phyloP scores from a whole-genome alignment of 805 yeast genomes.

The Nematodospora valgi region DNA sequence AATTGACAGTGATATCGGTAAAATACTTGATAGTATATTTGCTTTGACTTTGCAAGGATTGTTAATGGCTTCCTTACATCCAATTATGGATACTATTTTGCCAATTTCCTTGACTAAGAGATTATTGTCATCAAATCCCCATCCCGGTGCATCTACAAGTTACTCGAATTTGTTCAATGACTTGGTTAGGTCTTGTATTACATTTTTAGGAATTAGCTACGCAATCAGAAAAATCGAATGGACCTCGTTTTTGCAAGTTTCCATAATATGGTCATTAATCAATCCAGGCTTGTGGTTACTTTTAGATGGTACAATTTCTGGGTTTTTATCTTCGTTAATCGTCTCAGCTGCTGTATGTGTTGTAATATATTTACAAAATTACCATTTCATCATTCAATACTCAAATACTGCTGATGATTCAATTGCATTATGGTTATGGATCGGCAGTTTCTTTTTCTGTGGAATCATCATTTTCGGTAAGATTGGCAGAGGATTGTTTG shows the following conservation, averaged over 20 bases:
- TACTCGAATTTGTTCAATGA: conserved; percentile 33
- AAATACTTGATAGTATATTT: conserved; percentile 15
- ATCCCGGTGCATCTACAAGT: conserved; percentile 21
- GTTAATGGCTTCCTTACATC: conserved; percentile 54
- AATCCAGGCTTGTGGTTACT: conserved; percentile 67
- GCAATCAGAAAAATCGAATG: conserved; percentile 70
- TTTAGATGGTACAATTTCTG: conserved; percentile 57
- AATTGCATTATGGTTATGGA: conserved; percentile 48
- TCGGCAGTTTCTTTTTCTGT: conserved; percentile 63
- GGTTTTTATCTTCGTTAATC: conserved; percentile 40
- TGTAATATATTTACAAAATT: conserved; percentile 27
- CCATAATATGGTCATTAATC: conserved; percentile 57
- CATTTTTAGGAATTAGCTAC: conserved; percentile 67
- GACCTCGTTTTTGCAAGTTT: conserved; percentile 63
- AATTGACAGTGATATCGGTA: conserved; percentile 7
- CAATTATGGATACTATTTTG: conserved; percentile 36
- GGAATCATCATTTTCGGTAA: conserved; percentile 68
- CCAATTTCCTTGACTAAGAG: conserved; percentile 28
- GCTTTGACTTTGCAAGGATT: conserved; percentile 51
- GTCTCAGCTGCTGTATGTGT: conserved; percentile 31
- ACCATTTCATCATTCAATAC: conserved; percentile 16
- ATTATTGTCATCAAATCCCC: conserved; percentile 38
- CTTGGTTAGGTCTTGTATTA: conserved; percentile 44
- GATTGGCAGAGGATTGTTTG: conserved; percentile 55
- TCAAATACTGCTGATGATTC: conserved; percentile 19